Base-by-base conservation (phyloP, 2,329 filamentous ascomycete genomes). In the Pseudocercospora musae region DNA sequence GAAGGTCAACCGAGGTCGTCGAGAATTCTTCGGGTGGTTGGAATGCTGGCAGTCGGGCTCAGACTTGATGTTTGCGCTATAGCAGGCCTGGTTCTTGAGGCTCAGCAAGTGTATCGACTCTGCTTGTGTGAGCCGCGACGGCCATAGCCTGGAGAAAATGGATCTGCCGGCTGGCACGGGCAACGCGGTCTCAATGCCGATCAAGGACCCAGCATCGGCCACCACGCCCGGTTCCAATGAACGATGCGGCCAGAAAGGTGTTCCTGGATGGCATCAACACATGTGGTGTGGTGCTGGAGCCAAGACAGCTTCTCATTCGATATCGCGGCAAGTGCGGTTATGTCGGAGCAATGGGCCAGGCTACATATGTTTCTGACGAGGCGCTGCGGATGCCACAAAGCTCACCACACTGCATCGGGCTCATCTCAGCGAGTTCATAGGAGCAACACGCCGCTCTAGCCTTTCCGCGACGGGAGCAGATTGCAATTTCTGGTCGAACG, bases 321-420 rank as follows among this genome's bases (percentile, higher is more conserved):
- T 53, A 31, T 46, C 33, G 21, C 57, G 64, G 64, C 46, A 59
- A 64, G 21, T 42, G 49, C 62, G 65, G 65, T 50, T 49, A 54
- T 49, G 60, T 57, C 65, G 65, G 65, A 60, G 46, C 18, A 29
- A 20, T 27, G 52, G 15, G 33, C 44, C 40, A 42, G 53, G 62
- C 40, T 59, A 62, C 62, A 56, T 57, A 62, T 62, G 62, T 44
- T 57, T 52, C 29, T 31, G 42, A 29, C 53, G 52, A 48, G 56
- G 46, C 52, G n/a, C 49, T 57, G 62, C 59, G 58, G 56, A 62
- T 25, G 29, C 23, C 27, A 53, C 33, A 49, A 52, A 21, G 13
- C 25, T 44, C 40, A 25, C 53, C 31, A 21, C 62, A 29, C 31
- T 27, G 48, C 33, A 37, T n/a, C 50, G 46, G 25, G 49, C 56